Evolutionary conservation across 176 grass and related monocot species (phyloP).

Genomic region (Cenchrus purpureus): DNA sequence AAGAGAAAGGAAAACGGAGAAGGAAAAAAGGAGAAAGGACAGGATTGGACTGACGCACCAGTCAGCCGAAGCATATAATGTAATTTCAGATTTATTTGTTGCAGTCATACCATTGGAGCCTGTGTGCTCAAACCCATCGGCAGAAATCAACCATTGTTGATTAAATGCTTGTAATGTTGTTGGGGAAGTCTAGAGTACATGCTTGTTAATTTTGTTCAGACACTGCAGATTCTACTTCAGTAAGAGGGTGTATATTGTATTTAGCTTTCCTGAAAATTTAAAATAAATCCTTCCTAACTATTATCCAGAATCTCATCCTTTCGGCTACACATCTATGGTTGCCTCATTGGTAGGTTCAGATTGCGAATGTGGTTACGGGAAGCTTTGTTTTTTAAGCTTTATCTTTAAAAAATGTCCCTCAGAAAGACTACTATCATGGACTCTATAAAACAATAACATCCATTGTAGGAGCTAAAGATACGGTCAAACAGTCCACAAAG

Average conservation of each 20-base stretch:
- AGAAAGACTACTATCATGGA: neutral
- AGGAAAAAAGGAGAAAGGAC: neutral
- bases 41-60: neutral
- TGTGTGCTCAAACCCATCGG: neutral
- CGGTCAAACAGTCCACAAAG: neutral
- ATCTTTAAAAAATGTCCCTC: neutral
- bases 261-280: slow-evolving; percentile 2
- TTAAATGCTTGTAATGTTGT: neutral
- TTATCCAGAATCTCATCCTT: neutral
- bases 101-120: neutral
- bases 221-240: too few relatives aligned
- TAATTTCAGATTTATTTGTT: neutral
- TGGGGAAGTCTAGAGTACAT: neutral
- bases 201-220: slow-evolving; percentile 14
- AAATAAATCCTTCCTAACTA: neutral
- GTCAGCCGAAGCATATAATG: neutral
- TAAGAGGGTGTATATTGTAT: too few relatives aligned
- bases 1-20: neutral
- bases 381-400: neutral
- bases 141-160: neutral
- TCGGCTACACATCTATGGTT: neutral
- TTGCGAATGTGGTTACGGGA: neutral
- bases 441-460: slow-evolving; percentile 16
- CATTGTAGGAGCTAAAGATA: slow-evolving; percentile 6
- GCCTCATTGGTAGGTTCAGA: neutral